Conservation (phyloP, 2,329 filamentous ascomycete genomes). For the Colletotrichum sp. region DNA sequence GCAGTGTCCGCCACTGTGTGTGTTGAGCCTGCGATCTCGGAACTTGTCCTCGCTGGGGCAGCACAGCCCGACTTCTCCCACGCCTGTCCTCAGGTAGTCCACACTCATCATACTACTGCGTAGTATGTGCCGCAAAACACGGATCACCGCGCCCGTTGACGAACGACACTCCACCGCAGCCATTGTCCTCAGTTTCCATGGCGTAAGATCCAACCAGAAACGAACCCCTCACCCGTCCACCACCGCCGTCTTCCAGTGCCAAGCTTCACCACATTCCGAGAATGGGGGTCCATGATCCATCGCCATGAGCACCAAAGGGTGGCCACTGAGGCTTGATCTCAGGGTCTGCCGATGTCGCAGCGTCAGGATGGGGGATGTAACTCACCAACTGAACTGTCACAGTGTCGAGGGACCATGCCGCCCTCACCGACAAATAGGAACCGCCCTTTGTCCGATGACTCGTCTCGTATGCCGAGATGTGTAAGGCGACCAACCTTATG, state of each 20-base stretch:
- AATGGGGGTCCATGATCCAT: background rate
- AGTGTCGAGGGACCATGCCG: background rate
- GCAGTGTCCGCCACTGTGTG: background rate
- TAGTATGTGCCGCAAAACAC: no score
- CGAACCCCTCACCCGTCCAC: background rate
- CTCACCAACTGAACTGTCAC: background rate
- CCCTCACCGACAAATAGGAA: background rate
- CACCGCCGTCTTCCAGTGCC: background rate
- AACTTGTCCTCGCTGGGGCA: background rate
- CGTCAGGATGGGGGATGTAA: background rate
- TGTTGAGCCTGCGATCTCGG: slow-evolving; percentile 11
- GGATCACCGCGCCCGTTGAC: background rate
- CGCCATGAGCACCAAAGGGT: background rate
- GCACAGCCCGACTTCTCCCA: slow-evolving; percentile 14
- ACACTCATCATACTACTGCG: background rate
- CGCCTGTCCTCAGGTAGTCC: background rate
- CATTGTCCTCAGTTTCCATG: background rate
- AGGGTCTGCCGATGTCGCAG: slow-evolving; percentile 16
- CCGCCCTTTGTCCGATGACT: slow-evolving; percentile 8
- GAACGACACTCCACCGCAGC: background rate
- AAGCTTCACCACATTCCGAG: slow-evolving; percentile 2
- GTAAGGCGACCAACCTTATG: background rate
- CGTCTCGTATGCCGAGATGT: background rate
- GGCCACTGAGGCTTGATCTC: background rate
- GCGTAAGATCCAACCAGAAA: slow-evolving; percentile 9